Evolutionary conservation across 2,329 filamentous ascomycete species (phyloP).

Genomic region (Ramularia collo-cygni): DNA sequence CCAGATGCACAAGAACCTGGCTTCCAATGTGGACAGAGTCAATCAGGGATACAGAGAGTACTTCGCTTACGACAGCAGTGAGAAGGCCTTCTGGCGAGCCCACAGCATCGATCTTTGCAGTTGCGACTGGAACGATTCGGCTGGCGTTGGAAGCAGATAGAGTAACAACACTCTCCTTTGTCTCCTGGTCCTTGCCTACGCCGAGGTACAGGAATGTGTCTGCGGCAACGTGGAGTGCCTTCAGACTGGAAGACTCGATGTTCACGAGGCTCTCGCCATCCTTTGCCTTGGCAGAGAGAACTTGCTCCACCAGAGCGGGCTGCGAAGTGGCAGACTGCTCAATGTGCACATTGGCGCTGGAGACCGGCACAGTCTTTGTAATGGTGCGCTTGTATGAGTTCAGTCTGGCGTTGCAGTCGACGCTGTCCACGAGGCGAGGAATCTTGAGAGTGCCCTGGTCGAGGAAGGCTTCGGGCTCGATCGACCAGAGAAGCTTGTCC

Average conservation of each 20-base stretch:
- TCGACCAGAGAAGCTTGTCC: slow-evolving; percentile 6
- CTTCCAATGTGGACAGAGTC: background rate
- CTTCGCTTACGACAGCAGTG: background rate
- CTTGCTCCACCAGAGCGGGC: background rate
- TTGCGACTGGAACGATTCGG: background rate
- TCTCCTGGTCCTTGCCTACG: background rate
- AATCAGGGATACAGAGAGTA: background rate
- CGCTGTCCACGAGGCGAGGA: slow-evolving; percentile 5
- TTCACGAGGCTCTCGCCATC: background rate
- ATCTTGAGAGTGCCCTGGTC: slow-evolving; percentile 4
- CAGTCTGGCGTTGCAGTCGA: slow-evolving; percentile 15
- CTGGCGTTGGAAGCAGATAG: background rate
- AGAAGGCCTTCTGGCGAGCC: background rate
- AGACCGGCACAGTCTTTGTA: background rate
- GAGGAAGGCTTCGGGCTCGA: slow-evolving; percentile 10
- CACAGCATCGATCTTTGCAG: background rate
- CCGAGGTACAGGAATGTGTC: slow-evolving; percentile 2
- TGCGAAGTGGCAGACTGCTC: no score
- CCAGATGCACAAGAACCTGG: background rate
- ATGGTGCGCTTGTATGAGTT: slow-evolving; percentile 17
- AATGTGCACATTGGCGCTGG: no score
- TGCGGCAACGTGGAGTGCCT: background rate
- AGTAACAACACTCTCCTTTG: background rate
- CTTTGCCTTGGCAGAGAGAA: background rate
- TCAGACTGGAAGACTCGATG: background rate